Conservation (phyloP, 345 rosid genomes). For the Eucalyptus sp. region DNA sequence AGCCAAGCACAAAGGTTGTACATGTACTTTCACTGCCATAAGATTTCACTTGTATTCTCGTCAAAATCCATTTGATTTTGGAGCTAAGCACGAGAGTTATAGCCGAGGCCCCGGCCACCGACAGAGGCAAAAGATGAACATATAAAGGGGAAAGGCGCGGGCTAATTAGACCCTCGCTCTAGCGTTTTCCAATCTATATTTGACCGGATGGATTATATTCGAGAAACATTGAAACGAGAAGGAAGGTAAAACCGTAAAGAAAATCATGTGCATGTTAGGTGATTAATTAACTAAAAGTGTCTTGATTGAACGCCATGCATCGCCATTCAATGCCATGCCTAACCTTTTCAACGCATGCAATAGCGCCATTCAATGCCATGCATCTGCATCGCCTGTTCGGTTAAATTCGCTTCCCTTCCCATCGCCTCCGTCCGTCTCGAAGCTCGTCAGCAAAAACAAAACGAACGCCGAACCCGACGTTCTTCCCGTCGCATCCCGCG, state of each 20-base stretch:
- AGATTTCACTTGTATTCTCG: background rate
- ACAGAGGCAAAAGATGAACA: background rate
- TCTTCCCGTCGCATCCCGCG: background rate
- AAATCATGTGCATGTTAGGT: background rate
- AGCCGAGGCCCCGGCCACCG: background rate
- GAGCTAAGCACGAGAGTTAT: background rate
- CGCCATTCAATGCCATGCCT: background rate
- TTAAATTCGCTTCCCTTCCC: background rate
- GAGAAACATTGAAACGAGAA: background rate
- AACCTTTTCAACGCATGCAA: background rate
- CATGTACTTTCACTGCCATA: background rate
- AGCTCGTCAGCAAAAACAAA: background rate
- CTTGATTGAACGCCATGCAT: background rate
- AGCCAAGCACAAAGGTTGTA: background rate
- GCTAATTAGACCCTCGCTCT: accelerated
- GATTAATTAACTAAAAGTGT: background rate
- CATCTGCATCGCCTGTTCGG: background rate
- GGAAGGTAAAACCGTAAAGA: background rate
- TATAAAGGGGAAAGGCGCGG: background rate
- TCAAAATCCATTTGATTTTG: background rate
- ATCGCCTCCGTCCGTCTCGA: background rate
- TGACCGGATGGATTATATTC: background rate
- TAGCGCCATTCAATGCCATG: background rate
- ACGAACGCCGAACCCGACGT: background rate
- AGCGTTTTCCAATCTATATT: background rate